Percentiles rank a stretch among this genome's conserved stretches.
These are phyloP conservation scores for Xylaria longipes DNA, from an alignment of 495 filamentous ascomycete genomes.

Conservation along the genomic window DNA sequence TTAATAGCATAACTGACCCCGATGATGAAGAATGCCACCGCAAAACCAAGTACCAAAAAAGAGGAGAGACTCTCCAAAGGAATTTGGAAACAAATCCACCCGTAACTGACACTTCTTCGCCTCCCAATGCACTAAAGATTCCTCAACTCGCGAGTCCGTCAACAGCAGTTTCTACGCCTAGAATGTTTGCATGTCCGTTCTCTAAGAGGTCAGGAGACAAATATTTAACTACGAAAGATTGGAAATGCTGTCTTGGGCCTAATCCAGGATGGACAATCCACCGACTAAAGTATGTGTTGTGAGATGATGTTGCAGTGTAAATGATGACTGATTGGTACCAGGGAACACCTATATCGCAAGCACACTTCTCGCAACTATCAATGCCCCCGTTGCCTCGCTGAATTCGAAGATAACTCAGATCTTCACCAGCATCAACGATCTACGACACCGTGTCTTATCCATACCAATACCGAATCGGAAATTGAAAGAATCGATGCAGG, in stretches of 20 bases:
- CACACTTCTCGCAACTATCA: background rate
- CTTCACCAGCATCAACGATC: constrained; percentile 9
- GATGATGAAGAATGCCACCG: background rate
- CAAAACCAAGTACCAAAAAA: background rate
- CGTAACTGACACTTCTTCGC: background rate
- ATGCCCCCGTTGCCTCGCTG: background rate
- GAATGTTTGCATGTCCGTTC: constrained; percentile 7
- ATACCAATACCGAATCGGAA: background rate
- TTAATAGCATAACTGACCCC: background rate
- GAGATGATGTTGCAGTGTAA: no score
- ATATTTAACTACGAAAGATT: constrained; percentile 2
- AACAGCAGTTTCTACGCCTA: background rate
- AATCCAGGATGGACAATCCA: constrained; percentile 5
- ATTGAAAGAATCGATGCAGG: background rate
- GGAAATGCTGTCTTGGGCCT: constrained; percentile 10
- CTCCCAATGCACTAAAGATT: background rate
- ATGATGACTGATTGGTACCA: background rate
- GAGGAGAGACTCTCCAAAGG: background rate
- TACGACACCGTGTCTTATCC: background rate
- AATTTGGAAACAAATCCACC: background rate
- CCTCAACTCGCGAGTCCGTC: background rate
- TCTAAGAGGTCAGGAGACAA: background rate
- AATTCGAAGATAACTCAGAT: background rate
- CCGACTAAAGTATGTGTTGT: background rate
- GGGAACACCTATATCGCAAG: constrained; percentile 10